Evolutionary conservation across 495 filamentous ascomycete genomes (phyloP), one percentile per base, ranked within the genome.

Genomic region (Podospora sp.): DNA sequence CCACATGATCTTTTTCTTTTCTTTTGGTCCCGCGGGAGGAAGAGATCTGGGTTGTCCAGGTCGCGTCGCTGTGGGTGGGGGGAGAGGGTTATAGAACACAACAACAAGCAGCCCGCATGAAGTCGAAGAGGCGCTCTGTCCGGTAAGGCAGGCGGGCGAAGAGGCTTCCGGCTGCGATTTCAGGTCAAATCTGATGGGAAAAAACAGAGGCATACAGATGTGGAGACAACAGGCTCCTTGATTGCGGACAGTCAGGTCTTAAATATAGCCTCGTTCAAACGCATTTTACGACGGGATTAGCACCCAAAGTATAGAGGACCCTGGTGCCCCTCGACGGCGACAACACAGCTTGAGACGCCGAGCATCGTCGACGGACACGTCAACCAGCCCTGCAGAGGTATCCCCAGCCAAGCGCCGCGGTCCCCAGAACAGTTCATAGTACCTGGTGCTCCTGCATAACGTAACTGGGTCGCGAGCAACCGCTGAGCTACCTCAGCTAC

Each of bases 291-390:
- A 59, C 1, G 40, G 21, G 12, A 57, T 36, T 57, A 65, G 51
- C 58, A 60, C 51, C 35, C 59, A n/a, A 52, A 25, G 40, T 61
- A 46, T 63, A 52, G 40, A 21, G 29, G 61, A 36, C 60, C 60
- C 49, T 69, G 61, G 65, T 65, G 52, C 53, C 33, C 65, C 55
- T 53, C 65, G 40, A 51, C 65, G 46, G 49, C 68, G 66, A 74
- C 65, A 71, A 49, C 71, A 69, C 65, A 65, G 60, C 24, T n/a
- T 21, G 12, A 14, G 14, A 22, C 18, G 20, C 62, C 40, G 21
- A 61, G 51, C 18, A 61, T 49, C 63, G 36, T 56, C n/a, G 51
- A 58, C 21, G 53, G 66, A 74, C 74, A 74, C 70, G 72, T 72
- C 68, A 69, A 72, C 61, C 65, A 50, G 26, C 62, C 57, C 50